Percentiles rank a stretch among this genome's conserved stretches.
These are phyloP conservation scores for Penstemon newberryi DNA, from an alignment of 257 asterid species.

Conservation along the genomic window DNA sequence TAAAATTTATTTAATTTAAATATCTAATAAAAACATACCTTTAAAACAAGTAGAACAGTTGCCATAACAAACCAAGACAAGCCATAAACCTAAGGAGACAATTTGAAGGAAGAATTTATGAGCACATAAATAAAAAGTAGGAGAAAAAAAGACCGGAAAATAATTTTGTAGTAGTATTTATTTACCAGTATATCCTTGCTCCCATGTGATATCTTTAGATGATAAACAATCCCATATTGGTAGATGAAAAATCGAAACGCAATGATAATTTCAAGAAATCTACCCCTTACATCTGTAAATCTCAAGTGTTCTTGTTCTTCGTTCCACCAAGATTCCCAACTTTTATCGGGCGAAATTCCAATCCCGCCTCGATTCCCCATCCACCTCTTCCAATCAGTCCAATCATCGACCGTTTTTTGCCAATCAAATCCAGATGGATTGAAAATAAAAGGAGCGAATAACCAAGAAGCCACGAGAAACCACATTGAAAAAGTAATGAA, in stretches of 20 bases:
- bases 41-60: constrained; percentile 69
- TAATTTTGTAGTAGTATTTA: constrained; percentile 25
- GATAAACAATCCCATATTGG: constrained; percentile 96
- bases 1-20: neutral
- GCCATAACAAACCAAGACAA: constrained; percentile 95
- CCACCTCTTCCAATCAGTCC: constrained; percentile 99
- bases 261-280: constrained; percentile 76
- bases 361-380: constrained; percentile 99
- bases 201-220: constrained; percentile 78
- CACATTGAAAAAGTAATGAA: constrained; percentile 91
- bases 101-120: constrained; percentile 28
- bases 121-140: constrained; percentile 25
- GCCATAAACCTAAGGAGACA: constrained; percentile 73
- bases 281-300: constrained; percentile 67
- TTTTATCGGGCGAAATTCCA: constrained; percentile 78
- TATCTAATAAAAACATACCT: constrained; percentile 44
- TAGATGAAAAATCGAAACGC: constrained; percentile 78
- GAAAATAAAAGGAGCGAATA: constrained; percentile 96
- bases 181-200: constrained; percentile 65
- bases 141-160: constrained; percentile 3
- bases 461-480: constrained; percentile 93
- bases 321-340: constrained; percentile 99
- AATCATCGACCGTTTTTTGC: constrained; percentile 98
- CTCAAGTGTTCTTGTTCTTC: constrained; percentile 90
- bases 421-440: constrained; percentile 98